Evolutionary conservation across 345 rosid species (phyloP), one percentile per base, ranked within the genome.

Genomic region (Eucalyptus lansdowneana): DNA sequence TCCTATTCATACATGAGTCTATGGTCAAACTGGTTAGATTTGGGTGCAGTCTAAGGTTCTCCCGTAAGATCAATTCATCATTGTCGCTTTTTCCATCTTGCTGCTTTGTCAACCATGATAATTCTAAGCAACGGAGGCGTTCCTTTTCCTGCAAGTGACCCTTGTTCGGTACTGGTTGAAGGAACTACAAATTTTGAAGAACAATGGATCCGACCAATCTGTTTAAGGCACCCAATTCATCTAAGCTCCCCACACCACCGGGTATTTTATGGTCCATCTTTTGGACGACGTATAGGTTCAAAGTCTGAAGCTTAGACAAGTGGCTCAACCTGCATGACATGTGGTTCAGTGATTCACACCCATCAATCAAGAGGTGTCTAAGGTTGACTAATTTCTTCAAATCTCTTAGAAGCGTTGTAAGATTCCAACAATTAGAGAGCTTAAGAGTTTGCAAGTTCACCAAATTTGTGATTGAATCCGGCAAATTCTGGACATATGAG

Each of bases 401-500:
- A 29, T 62, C 37, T 62, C 17, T 62, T 14, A 37, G 72, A 29
- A 62, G 72, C 29, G 37, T 22, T 29, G 5, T 62, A 29, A 62
- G 72, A 0, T 11, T 0, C 3, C 3, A 0, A 5, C 76, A 65
- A 0, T 1, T 0, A 4, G 11, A n/a, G 37, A 65, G 76, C 9
- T n/a, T n/a, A 7, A 65, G 40, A 21, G 40, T 65, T 1, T 65
- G 76, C 3, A 65, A 0, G 76, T 65, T 65, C 21, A 65, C 37
- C 40, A 65, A 65, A 65, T 65, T 6, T 3, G 37, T 65, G 11
- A 65, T 65, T 65, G 76, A 65, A 65, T 65, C 11, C 0, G 37
- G 76, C 21, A n/a, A 65, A n/a, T n/a, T n/a, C 0, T 65, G 3
- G 40, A 65, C 14, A 0, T 2, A 65, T 14, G 0, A 0, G 22